Evolutionary conservation across 306 rosid genomes (phyloP), one percentile per base, ranked within the genome.

Genomic region (Elaeagnus macrophylla): DNA sequence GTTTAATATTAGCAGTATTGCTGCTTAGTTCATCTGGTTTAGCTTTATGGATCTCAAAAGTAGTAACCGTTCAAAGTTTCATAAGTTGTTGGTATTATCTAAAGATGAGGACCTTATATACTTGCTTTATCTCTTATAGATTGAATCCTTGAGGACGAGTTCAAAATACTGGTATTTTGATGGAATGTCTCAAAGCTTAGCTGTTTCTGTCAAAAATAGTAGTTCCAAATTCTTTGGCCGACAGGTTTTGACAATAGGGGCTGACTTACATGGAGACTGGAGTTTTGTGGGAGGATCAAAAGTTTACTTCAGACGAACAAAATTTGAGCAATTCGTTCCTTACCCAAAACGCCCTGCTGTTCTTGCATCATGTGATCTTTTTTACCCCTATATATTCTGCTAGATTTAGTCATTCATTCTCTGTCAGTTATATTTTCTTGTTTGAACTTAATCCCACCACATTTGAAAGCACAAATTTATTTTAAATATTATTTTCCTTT

Each of bases 201-300:
- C 66, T 51, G 55, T 76, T 50, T 59, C 77, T 51, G 46, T 68
- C 57, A 52, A 58, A 80, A 78, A 70, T 67, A 54, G 66, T 56
- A 72, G 41, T 57, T 64, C 78, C n/a, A 72, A 69, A 50, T 65
- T 64, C 64, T 72, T 67, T 66, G 61, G 70, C 59, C 64, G n/a
- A 50, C 62, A 6, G 60, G 56, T 51, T 64, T 45, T 57, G 45
- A 51, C 62, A 39, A 48, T 50, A 40, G 61, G 75, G 54, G 61
- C 60, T 65, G 53, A 61, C 65, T 53, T 47, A 48, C 56, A 19
- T 0, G 60, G 71, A 51, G 73, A 79, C 67, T 84, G 96, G 97
- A 82, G 89, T 78, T 91, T 86, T 81, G 51, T 65, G 38, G 79
- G 85, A 71, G 97, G 97, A 60, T 82, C 89, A 66, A 84, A 55